A percentile compares a stretch with the other conserved stretches of the same genome.
Conservation (phyloP, 768 basidiomycete species). For the Pleurotus cornucopiae region DNA sequence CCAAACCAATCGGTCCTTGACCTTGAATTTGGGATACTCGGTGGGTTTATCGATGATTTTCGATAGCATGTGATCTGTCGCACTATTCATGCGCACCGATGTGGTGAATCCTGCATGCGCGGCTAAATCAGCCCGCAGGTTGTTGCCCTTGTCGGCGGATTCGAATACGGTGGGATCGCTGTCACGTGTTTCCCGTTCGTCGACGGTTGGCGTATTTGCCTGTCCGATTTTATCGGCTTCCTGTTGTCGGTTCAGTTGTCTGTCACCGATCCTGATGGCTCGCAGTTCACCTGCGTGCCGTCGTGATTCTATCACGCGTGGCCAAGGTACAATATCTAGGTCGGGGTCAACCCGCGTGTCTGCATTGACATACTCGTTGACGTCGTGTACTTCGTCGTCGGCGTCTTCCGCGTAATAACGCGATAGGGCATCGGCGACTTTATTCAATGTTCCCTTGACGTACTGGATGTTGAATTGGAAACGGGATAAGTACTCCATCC, state of each 20-base stretch:
- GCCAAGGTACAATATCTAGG: constrained; percentile 4
- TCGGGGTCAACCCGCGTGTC: constrained; percentile 16
- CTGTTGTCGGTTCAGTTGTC: no score
- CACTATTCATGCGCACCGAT: no score
- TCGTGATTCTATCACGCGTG: not conserved
- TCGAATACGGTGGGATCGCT: no score
- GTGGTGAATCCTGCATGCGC: no score
- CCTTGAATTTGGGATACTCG: not conserved
- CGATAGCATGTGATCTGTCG: not conserved
- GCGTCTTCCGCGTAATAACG: constrained; percentile 20
- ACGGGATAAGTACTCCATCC: constrained; percentile 22
- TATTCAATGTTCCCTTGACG: constrained; percentile 19
- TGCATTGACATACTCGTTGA: constrained; percentile 13
- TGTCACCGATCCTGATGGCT: not conserved
- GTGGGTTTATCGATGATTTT: not conserved
- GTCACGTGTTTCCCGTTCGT: no score
- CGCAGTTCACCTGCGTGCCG: not conserved
- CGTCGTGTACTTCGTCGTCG: constrained; percentile 3
- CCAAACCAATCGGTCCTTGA: not conserved
- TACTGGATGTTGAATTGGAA: constrained; percentile 22
- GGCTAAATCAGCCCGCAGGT: no score
- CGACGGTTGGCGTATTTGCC: no score
- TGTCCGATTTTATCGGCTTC: no score
- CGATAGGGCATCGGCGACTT: constrained; percentile 25
- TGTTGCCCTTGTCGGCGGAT: no score